Evolutionary conservation across 2,329 filamentous ascomycete species (phyloP), one percentile per base, ranked within the genome.

Genomic region (Colletotrichum chrysophilum): DNA sequence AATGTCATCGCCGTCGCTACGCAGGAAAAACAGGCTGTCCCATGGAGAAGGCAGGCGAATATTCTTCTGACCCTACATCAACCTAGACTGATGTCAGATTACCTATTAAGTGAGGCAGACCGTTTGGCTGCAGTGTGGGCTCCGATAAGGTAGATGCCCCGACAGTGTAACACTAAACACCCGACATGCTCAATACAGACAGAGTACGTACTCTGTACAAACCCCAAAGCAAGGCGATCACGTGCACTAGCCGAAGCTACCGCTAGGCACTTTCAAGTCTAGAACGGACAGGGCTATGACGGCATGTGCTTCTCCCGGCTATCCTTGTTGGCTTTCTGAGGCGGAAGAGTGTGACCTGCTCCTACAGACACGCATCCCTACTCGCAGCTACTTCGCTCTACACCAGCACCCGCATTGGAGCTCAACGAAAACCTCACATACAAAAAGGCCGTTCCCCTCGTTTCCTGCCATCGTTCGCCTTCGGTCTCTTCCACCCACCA

Each of bases 271-370:
- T 28, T 75, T 64, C 32, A 24, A 38, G 71, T 64, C 60, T 76
- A 66, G 71, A 74, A 36, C 66, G 28, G 28, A 66, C 52, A 76
- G 61, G 74, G 71, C 74, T 70, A 76, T 76, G 74, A 76, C 74
- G 74, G 74, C 74, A 76, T 76, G 74, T 75, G 71, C 71, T 38
- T 74, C 60, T 30, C 38, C 62, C 62, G 64, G 56, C 60, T 43
- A 76, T 74, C 74, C 70, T 76, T 69, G 73, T 60, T 74, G 73
- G 70, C 55, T 74, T 61, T 69, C 61, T 38, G 66, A 76, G 60
- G 43, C 58, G 65, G 43, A 60, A 65, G 64, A 69, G 58, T 58
- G 58, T 69, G 58, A 73, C 70, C 43, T 71, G 64, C 70, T 30
- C 30, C 9, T 21, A 26, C 10, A 48, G 32, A 62, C 72, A 32